These are phyloP conservation scores for Termitomyces eurrhizus DNA, from an alignment of 768 basidiomycete genomes.

Conservation along the genomic window DNA sequence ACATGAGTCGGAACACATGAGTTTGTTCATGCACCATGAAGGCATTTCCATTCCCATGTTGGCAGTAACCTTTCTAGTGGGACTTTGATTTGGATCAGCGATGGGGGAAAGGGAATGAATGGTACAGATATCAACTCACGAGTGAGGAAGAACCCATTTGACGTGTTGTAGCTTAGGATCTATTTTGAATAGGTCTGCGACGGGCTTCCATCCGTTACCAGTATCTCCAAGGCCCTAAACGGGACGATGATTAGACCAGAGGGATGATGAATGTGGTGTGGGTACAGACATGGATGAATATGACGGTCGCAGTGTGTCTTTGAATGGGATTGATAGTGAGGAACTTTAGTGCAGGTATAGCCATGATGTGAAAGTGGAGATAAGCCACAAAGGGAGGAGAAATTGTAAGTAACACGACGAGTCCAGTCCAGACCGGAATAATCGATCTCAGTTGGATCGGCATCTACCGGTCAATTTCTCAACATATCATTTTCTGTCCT, in stretches of 20 bases:
- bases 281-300: slow-evolving; percentile 79
- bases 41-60: slow-evolving; percentile 75
- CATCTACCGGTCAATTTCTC: slow-evolving; percentile 35
- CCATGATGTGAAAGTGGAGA: slow-evolving; percentile 26
- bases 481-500: slow-evolving; percentile 5
- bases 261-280: not conserved
- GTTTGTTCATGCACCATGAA: slow-evolving; percentile 50
- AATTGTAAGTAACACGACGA: slow-evolving; percentile 20
- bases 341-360: slow-evolving; percentile 38
- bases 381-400: slow-evolving; percentile 15
- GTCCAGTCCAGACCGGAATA: slow-evolving; percentile 26
- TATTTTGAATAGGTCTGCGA: slow-evolving; percentile 61
- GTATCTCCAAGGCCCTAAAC: slow-evolving; percentile 71
- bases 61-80: slow-evolving; percentile 60
- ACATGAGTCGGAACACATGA: not conserved
- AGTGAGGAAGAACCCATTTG: slow-evolving; percentile 89
- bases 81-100: slow-evolving; percentile 30
- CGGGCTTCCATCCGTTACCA: slow-evolving; percentile 72
- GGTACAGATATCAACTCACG: slow-evolving; percentile 38
- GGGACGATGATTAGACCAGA: not conserved
- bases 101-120: not conserved
- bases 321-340: slow-evolving; percentile 49
- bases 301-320: slow-evolving; percentile 81
- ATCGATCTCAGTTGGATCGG: slow-evolving; percentile 38
- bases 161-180: slow-evolving; percentile 61